Evolutionary conservation across 2,329 filamentous ascomycete genomes (phyloP).

Genomic region (Helicocarpus griseus): DNA sequence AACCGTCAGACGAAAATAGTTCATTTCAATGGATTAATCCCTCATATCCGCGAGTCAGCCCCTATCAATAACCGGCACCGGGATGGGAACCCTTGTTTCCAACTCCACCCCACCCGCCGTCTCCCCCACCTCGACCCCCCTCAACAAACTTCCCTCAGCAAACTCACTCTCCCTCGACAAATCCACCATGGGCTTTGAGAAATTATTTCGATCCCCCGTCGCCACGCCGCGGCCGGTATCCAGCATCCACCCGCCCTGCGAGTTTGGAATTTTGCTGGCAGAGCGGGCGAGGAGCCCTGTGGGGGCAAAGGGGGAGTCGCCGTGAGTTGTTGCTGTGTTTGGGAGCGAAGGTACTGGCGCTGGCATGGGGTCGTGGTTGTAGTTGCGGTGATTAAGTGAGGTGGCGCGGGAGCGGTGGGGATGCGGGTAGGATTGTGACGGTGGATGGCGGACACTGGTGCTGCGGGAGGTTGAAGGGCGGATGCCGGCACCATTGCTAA

Average conservation of each 20-base stretch:
- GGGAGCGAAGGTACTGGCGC: constrained; percentile 6
- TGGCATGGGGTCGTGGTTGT: constrained; percentile 14
- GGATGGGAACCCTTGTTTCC: background rate
- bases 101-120: constrained; percentile 6
- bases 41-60: background rate
- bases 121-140: constrained; percentile 21
- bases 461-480: background rate
- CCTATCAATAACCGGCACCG: constrained; percentile 6
- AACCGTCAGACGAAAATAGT: background rate
- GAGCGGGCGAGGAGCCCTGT: constrained; percentile 29
- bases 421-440: too few relatives aligned
- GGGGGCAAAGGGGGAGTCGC: constrained; percentile 22
- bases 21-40: background rate
- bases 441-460: background rate
- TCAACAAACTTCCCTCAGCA: constrained; percentile 36
- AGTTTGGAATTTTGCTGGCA: constrained; percentile 7
- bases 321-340: background rate
- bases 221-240: constrained; percentile 29
- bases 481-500: background rate
- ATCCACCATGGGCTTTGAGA: constrained; percentile 33
- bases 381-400: too few relatives aligned
- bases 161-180: constrained; percentile 33
- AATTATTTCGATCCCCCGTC: constrained; percentile 29
- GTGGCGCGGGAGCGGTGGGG: too few relatives aligned
- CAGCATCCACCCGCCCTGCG: constrained; percentile 12